A percentile compares a stretch with the other conserved stretches of the same genome.
These are phyloP conservation scores for Oidiodendron maius DNA, from an alignment of 495 filamentous ascomycete species.

Conservation along the genomic window DNA sequence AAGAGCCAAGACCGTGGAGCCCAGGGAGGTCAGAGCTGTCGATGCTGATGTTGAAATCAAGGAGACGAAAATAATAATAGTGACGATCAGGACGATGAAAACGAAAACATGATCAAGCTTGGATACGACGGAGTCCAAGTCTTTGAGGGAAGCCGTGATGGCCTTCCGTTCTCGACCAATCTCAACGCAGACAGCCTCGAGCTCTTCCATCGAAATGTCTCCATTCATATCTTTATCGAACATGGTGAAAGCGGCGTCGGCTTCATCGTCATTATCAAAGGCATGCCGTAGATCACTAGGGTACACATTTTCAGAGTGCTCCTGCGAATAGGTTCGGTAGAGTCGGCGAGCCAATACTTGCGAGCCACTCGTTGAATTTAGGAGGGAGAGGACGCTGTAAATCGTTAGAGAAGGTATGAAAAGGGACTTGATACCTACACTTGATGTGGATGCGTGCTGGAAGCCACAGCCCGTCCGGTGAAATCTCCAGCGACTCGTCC, in stretches of 20 bases:
- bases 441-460: slow-evolving; percentile 77
- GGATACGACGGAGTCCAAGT: slow-evolving; percentile 89
- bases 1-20: slow-evolving; percentile 78
- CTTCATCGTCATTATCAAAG: slow-evolving; percentile 81
- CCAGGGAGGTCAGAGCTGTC: slow-evolving; percentile 74
- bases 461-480: slow-evolving; percentile 69
- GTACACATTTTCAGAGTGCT: slow-evolving; percentile 67
- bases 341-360: slow-evolving; percentile 86
- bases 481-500: slow-evolving; percentile 93
- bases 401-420: slow-evolving; percentile 5
- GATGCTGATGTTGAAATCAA: slow-evolving; percentile 86
- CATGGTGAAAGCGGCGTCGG: slow-evolving; percentile 85
- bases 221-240: slow-evolving; percentile 98
- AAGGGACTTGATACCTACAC: slow-evolving; percentile 36
- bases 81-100: slow-evolving; percentile 74
- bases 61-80: slow-evolving; percentile 78
- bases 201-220: slow-evolving; percentile 92
- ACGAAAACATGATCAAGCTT: slow-evolving; percentile 86
- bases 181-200: slow-evolving; percentile 90
- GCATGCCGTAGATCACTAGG: slow-evolving; percentile 72
- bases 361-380: slow-evolving; percentile 65
- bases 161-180: slow-evolving; percentile 93
- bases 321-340: slow-evolving; percentile 81
- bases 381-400: slow-evolving; percentile 56
- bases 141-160: slow-evolving; percentile 89